These are phyloP conservation scores for Terfezia claveryi DNA, from an alignment of 495 filamentous ascomycete species.

Conservation along the genomic window DNA sequence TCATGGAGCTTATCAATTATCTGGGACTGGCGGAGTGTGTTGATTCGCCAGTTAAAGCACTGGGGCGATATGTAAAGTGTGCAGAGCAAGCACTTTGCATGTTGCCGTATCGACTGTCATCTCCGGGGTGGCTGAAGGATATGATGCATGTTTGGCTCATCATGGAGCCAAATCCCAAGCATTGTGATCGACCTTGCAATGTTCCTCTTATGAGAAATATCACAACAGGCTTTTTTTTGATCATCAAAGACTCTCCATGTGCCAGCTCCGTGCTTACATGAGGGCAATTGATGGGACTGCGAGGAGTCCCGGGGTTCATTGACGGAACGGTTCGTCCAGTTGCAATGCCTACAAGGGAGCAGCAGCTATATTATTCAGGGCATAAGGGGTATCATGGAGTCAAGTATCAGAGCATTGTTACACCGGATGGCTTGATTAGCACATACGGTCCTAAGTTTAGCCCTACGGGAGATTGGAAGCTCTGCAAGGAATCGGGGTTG, in stretches of 20 bases:
- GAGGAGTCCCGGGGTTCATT: background rate
- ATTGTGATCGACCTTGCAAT: background rate
- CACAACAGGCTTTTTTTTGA: background rate
- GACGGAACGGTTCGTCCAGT: background rate
- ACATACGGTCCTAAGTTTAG: background rate
- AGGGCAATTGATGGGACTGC: background rate
- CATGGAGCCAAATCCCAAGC: background rate
- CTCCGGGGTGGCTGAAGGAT: background rate
- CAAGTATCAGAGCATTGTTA: background rate
- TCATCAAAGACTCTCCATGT: background rate
- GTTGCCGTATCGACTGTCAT: background rate
- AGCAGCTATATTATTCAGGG: background rate
- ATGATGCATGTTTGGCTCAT: background rate
- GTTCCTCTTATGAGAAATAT: background rate
- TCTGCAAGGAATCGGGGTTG: too few species aligned
- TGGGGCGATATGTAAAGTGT: too few species aligned
- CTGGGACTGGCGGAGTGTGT: background rate
- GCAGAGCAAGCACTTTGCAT: background rate
- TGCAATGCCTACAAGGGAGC: background rate
- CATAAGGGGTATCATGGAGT: background rate
- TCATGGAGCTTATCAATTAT: background rate
- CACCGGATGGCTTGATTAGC: background rate
- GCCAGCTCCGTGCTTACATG: background rate
- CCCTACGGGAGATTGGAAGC: background rate
- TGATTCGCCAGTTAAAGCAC: too few species aligned